Conservation (phyloP, 768 basidiomycete genomes). For the Xanthoconium stramineum region DNA sequence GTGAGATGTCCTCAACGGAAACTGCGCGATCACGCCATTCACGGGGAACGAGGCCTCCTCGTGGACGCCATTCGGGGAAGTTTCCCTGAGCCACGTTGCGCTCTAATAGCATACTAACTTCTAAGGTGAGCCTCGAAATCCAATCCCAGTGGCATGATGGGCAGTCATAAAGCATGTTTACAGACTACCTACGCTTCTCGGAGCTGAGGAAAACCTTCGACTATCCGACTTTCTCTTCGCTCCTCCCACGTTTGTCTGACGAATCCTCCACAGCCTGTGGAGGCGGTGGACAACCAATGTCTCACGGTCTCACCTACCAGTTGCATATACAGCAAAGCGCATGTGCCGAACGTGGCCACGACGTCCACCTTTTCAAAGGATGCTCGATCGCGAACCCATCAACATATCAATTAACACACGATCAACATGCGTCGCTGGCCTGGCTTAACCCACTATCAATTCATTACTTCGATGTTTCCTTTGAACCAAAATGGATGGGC, state of each 20-base stretch:
- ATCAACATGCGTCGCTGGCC: background rate
- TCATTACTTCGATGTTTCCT: conserved; percentile 27
- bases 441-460: conserved; percentile 3
- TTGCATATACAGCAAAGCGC: background rate
- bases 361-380: background rate
- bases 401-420: background rate
- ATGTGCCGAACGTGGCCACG: background rate
- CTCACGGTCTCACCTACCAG: too few relatives aligned
- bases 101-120: too few relatives aligned
- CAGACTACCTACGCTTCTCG: conserved; percentile 29
- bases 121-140: background rate
- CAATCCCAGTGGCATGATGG: conserved; percentile 8
- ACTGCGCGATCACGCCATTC: conserved; percentile 24
- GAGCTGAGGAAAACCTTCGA: conserved; percentile 23
- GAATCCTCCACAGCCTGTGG: background rate
- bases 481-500: conserved; percentile 28
- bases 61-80: conserved; percentile 17
- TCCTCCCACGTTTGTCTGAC: background rate
- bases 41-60: conserved; percentile 29
- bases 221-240: background rate
- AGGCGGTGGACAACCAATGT: too few relatives aligned
- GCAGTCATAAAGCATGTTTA: conserved; percentile 31
- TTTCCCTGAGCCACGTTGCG: conserved; percentile 8
- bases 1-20: conserved; percentile 13
- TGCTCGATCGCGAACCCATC: background rate